Evolutionary conservation across 2,329 filamentous ascomycete genomes (phyloP).

Genomic region (Trichoderma sp.): DNA sequence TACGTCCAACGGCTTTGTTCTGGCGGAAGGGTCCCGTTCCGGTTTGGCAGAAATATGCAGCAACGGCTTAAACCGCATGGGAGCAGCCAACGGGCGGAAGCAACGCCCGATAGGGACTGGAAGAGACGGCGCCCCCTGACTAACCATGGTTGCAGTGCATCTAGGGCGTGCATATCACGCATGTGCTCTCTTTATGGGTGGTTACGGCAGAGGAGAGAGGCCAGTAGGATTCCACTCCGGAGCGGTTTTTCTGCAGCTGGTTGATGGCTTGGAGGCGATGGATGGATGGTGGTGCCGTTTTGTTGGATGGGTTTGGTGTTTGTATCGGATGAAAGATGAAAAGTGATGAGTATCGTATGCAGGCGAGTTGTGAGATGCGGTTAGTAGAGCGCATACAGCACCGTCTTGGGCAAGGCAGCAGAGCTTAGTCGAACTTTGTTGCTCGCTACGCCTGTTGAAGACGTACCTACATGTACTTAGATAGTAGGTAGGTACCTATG

Average conservation of each 20-base stretch:
- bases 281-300: background rate
- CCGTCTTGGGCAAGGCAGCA: background rate
- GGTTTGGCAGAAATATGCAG: background rate
- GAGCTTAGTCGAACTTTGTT: background rate
- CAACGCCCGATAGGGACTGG: background rate
- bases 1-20: background rate
- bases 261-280: background rate
- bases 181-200: background rate
- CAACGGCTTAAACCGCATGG: background rate
- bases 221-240: background rate
- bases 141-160: background rate
- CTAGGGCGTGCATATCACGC: background rate
- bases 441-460: background rate
- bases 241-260: background rate
- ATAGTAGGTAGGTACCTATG: too few relatives aligned
- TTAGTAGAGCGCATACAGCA: background rate
- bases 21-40: background rate
- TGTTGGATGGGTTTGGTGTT: background rate
- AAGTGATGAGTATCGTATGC: background rate
- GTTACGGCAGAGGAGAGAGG: background rate
- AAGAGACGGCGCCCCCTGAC: background rate
- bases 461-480: too few relatives aligned
- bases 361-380: background rate
- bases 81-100: background rate
- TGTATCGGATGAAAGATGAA: background rate